phyloP scores from a whole-genome alignment of 768 basidiomycete genomes.

The Suillus americanus region DNA sequence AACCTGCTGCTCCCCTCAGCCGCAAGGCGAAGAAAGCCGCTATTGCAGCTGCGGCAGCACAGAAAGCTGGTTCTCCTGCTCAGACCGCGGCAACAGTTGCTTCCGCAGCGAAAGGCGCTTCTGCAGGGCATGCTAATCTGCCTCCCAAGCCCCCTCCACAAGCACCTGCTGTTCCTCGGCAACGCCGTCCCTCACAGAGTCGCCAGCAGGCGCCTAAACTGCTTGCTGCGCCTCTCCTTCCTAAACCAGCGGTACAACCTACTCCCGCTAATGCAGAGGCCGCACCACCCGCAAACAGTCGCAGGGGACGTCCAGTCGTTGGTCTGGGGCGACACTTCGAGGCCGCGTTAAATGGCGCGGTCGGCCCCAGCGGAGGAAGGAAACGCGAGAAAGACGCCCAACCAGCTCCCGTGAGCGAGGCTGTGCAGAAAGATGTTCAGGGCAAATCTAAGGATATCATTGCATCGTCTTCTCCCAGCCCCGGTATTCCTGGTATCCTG shows the following conservation, averaged over 20 bases:
- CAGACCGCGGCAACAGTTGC: constrained; percentile 3
- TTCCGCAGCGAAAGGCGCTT: constrained; percentile 2
- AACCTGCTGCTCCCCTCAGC: constrained; percentile 26
- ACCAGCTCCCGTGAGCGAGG: not conserved
- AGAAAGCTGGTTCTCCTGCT: constrained; percentile 22
- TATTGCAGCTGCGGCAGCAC: constrained; percentile 23
- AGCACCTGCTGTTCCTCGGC: constrained; percentile 13
- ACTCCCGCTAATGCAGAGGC: not conserved
- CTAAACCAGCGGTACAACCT: not conserved
- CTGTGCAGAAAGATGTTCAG: not conserved
- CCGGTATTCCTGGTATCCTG: constrained; percentile 20
- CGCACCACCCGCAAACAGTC: constrained; percentile 27
- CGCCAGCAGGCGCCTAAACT: constrained; percentile 18
- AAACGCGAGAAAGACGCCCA: constrained; percentile 34
- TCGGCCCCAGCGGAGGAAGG: constrained; percentile 33
- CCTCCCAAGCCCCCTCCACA: constrained; percentile 16
- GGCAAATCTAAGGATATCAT: constrained; percentile 10
- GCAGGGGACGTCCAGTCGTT: constrained; percentile 56
- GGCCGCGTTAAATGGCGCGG: constrained; percentile 64
- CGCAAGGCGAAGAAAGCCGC: constrained; percentile 37
- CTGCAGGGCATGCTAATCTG: constrained; percentile 4
- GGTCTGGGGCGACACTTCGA: constrained; percentile 71
- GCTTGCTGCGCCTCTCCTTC: constrained; percentile 6
- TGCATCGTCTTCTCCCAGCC: not conserved
- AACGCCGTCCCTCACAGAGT: constrained; percentile 15